Evolutionary conservation across 2,329 filamentous ascomycete genomes (phyloP), one percentile per base, ranked within the genome.

Genomic region (Botrytis fabae): DNA sequence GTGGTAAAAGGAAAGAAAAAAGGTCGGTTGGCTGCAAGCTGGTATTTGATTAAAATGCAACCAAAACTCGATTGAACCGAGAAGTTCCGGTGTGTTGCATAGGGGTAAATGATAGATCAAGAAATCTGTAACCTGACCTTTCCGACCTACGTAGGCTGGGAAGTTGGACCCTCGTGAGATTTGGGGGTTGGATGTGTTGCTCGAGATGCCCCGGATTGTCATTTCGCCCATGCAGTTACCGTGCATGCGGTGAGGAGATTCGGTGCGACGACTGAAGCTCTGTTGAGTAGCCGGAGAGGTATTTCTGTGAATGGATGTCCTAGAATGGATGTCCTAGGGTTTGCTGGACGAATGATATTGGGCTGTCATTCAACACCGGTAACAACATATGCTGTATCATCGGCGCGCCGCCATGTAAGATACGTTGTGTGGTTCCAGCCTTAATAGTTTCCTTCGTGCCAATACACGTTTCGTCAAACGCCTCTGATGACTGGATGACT

Each of bases 401-500:
- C 25, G 48, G 64, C 64, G 48, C 25, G 38, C 48, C 16, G 48
- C 35, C 35, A 68, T 57, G 46, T 28, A 60, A 46, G 46, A 71
- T 71, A 38, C 16, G 40, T 42, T 40, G 59, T 46, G 46, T 46
- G 46, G 59, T 68, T 42, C 20, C 35, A 57, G 64, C 48, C 48
- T 68, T 57, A 2, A 57, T 32, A 68, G 57, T 68, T 32, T 68
- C 46, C 48, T 54, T 40, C 48, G 25, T 68, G 28, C 46, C 25
- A 68, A 68, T 12, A 68, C n/a, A 25, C 35, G 68, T 70, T 70
- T 70, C 42, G 44, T 48, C 40, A 16, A 35, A 46, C 54, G 68
- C 40, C 68, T 69, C 68, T 35, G 69, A 65, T 70, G 48, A 61
- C 28, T 35, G n/a, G 22, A 25, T 35, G 62, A 35, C 42, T 64